phyloP scores from a whole-genome alignment of 352 stramenopile species.

The Phytophthora sansomeana region DNA sequence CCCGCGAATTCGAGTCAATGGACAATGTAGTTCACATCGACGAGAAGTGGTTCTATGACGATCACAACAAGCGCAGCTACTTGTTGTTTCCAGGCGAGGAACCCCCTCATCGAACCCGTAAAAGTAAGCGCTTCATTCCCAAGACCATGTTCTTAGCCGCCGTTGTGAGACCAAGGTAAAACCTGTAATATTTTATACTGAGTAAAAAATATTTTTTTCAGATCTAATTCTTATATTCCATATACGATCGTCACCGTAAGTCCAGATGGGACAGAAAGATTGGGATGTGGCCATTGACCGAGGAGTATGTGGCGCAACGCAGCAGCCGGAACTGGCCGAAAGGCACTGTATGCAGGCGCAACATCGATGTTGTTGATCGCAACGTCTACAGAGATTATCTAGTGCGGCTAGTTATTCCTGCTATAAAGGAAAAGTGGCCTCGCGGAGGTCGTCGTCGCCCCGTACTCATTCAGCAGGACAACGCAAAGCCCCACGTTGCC shows the following conservation, averaged over 20 bases:
- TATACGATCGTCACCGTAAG: neutral
- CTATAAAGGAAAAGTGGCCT: neutral
- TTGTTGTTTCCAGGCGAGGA: neutral
- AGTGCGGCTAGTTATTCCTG: neutral
- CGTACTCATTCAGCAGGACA: neutral
- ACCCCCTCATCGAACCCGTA: neutral
- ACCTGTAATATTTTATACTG: slow-evolving; percentile 2
- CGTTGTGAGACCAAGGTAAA: neutral
- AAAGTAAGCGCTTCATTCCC: slow-evolving; percentile 9
- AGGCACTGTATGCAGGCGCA: neutral
- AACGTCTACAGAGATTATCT: neutral
- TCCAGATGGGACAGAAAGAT: neutral
- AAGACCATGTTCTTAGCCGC: slow-evolving; percentile 12
- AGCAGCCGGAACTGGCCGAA: neutral
- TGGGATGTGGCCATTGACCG: neutral
- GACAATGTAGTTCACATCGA: slow-evolving; percentile 1
- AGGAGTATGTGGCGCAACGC: slow-evolving; percentile 2
- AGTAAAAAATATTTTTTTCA: too few species aligned
- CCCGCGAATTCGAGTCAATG: neutral
- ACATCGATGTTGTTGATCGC: neutral
- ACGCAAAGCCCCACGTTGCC: neutral
- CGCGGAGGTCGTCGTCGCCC: neutral
- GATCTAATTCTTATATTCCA: slow-evolving; percentile 6
- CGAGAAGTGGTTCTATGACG: slow-evolving; percentile 13
- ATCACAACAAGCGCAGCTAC: neutral